Percentiles rank a stretch among this genome's conserved stretches.
Conservation (phyloP, 257 asterid species). For the Misopates orontium region DNA sequence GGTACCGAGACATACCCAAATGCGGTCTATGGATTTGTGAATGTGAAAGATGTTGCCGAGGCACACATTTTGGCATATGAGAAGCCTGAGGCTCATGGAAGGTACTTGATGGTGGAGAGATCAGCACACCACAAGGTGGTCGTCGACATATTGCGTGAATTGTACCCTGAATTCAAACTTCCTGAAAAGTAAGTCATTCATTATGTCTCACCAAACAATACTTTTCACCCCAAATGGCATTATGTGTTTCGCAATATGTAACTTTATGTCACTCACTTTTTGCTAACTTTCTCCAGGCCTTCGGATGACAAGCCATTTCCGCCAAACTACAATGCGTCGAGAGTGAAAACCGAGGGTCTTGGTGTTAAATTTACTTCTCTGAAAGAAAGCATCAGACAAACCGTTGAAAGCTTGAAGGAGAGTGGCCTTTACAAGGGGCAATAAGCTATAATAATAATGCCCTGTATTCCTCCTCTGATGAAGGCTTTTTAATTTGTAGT, state of each 20-base stretch:
- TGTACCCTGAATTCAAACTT: conserved; percentile 50
- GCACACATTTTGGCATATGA: conserved; percentile 68
- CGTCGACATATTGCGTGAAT: conserved; percentile 40
- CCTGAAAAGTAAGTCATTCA: conserved; percentile 57
- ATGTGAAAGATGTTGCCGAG: conserved; percentile 60
- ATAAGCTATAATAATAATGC: no score
- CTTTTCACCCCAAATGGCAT: neutral
- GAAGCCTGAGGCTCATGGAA: conserved; percentile 61
- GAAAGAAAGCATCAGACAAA: conserved; percentile 17
- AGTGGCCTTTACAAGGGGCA: neutral
- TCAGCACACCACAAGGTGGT: conserved; percentile 54
- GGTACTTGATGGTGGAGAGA: conserved; percentile 53
- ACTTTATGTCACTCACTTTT: neutral
- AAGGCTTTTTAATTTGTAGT: no score
- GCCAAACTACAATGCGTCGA: conserved; percentile 5
- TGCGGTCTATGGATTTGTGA: conserved; percentile 42
- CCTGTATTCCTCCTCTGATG: no score
- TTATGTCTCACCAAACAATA: neutral
- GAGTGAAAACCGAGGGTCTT: conserved; percentile 2
- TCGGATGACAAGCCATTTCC: conserved; percentile 22
- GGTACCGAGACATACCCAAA: conserved; percentile 61
- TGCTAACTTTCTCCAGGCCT: neutral
- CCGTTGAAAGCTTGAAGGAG: conserved; percentile 17
- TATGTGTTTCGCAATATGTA: no score
- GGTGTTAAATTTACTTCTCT: conserved; percentile 21